Evolutionary conservation across 768 basidiomycete species (phyloP).

Genomic region (Amanita rubescens): DNA sequence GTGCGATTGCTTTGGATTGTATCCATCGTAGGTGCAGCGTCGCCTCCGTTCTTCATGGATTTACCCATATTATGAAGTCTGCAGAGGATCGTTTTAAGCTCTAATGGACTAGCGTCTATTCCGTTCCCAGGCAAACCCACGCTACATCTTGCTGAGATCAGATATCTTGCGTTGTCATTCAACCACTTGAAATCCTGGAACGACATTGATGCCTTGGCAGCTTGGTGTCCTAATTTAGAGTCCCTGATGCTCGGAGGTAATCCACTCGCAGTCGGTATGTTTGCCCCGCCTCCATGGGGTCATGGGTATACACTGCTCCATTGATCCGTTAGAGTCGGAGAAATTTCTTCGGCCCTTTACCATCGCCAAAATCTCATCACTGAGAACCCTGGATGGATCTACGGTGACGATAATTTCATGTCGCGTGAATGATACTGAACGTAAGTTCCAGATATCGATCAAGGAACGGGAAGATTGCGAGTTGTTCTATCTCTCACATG

Average conservation of each 20-base stretch:
- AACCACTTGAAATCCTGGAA: slow-evolving; percentile 56
- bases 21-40: slow-evolving; percentile 35
- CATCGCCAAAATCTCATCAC: slow-evolving; percentile 61
- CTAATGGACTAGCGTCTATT: slow-evolving; percentile 50
- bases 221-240: slow-evolving; percentile 64
- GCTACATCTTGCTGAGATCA: slow-evolving; percentile 29
- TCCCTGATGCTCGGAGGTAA: slow-evolving; percentile 56
- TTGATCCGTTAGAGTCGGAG: slow-evolving; percentile 24
- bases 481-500: slow-evolving; percentile 69
- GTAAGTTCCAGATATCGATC: slow-evolving; percentile 45
- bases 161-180: slow-evolving; percentile 54
- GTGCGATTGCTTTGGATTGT: slow-evolving; percentile 34
- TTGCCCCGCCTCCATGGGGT: slow-evolving; percentile 7
- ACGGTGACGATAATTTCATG: slow-evolving; percentile 30
- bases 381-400: slow-evolving; percentile 56
- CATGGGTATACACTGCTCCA: not conserved
- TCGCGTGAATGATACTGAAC: not conserved
- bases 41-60: slow-evolving; percentile 10
- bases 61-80: slow-evolving; percentile 37
- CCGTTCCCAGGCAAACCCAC: slow-evolving; percentile 27
- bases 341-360: slow-evolving; percentile 48
- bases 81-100: slow-evolving; percentile 56
- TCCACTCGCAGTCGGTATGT: slow-evolving; percentile 51
- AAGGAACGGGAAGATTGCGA: slow-evolving; percentile 78
- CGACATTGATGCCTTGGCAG: slow-evolving; percentile 54